These are phyloP conservation scores for Aspergillus versicolor DNA, from an alignment of 2,329 filamentous ascomycete genomes.

Conservation along the genomic window DNA sequence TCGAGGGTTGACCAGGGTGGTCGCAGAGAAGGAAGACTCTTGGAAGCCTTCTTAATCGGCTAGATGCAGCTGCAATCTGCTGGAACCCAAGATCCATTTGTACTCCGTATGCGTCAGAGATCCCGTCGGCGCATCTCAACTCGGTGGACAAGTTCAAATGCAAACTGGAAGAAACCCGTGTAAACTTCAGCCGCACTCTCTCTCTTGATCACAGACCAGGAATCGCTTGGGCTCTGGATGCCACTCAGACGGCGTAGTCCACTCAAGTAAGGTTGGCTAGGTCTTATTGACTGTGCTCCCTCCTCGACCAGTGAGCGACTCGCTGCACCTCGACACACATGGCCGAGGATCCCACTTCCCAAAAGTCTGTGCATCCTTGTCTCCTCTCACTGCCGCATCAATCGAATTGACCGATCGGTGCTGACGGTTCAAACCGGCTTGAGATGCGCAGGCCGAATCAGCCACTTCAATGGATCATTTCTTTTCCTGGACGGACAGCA, in stretches of 20 bases:
- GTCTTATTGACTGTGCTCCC: conserved; percentile 18
- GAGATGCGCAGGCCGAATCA: conserved; percentile 12
- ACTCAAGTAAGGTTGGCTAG: conserved; percentile 25
- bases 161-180: conserved; percentile 7
- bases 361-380: conserved; percentile 16
- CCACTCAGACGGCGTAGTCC: conserved; percentile 20
- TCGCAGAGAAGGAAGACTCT: conserved; percentile 5
- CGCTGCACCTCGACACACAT: conserved; percentile 2
- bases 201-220: neutral
- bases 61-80: conserved; percentile 23
- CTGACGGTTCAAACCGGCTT: conserved; percentile 5
- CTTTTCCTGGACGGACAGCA: conserved; percentile 14
- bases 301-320: conserved; percentile 12
- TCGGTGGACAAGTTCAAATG: neutral
- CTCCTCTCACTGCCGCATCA: conserved; percentile 8
- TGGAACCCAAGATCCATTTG: conserved; percentile 20
- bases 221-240: conserved; percentile 17
- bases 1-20: neutral
- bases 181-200: conserved; percentile 19
- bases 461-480: conserved; percentile 13
- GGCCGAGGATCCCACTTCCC: conserved; percentile 13
- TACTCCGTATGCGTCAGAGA: conserved; percentile 17
- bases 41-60: conserved; percentile 17
- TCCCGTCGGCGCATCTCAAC: conserved; percentile 11
- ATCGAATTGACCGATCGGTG: conserved; percentile 16